These are phyloP conservation scores for Rhodotorula paludigena DNA, from an alignment of 768 basidiomycete species.

Conservation along the genomic window DNA sequence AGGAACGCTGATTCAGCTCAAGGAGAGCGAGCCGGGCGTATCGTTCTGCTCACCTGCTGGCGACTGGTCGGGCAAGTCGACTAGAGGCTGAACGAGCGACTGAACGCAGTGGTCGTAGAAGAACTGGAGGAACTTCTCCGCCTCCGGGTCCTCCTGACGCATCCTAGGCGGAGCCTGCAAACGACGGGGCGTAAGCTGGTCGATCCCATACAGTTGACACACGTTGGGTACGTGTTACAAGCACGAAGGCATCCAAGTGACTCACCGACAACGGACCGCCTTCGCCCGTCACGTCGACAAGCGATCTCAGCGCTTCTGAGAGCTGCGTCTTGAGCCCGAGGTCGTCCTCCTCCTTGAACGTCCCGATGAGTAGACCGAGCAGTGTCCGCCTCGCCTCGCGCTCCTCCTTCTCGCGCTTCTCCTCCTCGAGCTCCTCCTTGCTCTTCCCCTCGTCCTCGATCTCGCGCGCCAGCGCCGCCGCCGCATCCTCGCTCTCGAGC, in stretches of 20 bases:
- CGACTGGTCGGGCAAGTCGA: constrained; percentile 56
- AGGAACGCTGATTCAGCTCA: background rate
- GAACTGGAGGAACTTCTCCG: constrained; percentile 84
- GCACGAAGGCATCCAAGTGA: background rate
- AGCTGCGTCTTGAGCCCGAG: constrained; percentile 83
- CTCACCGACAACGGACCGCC: constrained; percentile 44
- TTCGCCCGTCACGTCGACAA: constrained; percentile 68
- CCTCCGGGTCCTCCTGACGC: constrained; percentile 62
- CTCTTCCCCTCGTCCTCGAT: background rate
- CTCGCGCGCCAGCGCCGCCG: constrained; percentile 7
- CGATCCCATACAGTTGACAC: too few species aligned
- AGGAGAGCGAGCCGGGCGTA: background rate
- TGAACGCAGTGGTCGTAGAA: constrained; percentile 80
- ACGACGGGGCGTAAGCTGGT: constrained; percentile 7
- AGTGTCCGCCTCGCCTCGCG: constrained; percentile 53
- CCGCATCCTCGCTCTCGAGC: background rate
- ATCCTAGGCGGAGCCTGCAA: constrained; percentile 45
- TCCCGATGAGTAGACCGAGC: constrained; percentile 65
- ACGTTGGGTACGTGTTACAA: constrained; percentile 9
- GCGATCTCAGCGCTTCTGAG: constrained; percentile 74
- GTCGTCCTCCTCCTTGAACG: constrained; percentile 74
- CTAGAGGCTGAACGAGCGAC: constrained; percentile 74
- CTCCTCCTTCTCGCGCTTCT: constrained; percentile 29
- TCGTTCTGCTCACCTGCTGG: background rate
- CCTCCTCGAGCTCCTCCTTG: constrained; percentile 59